Base-by-base conservation (phyloP, 2,329 filamentous ascomycete species). In the Pyrenophora teres region DNA sequence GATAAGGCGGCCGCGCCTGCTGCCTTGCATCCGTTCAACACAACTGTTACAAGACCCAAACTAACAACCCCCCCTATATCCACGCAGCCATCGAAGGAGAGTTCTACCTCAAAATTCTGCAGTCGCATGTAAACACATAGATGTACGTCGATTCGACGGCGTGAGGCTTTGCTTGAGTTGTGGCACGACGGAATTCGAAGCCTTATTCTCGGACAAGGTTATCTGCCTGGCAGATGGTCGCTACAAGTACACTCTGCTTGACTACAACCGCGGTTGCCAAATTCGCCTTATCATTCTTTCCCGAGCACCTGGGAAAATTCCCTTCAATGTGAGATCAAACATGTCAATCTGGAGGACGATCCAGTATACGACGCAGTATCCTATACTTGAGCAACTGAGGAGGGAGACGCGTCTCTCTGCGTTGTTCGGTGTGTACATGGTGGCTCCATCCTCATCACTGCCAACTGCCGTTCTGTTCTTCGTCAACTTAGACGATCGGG, bases 311-410 rank as follows among this genome's bases (percentile, higher is more conserved):
- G 8, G 4, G n/a, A 16, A 2, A 50, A 51, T 31, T 13, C 31
- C 0, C 23, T 54, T 6, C 15, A 27, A 12, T 57, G 51, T 36
- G 40, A 54, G 6, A 54, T 62, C 15, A 23, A 37, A 6, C 50
- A 46, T 13, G 45, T 44, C 13, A 51, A 56, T 33, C 41, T 62
- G 16, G 31, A 41, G 0, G 44, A 59, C 7, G 2, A 45, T 0
- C 57, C 50, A 16, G 15, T 33, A 5, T 63, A 59, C 21, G 52
- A 60, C 21, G 57, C 57, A 15, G 40, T 59, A 4, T 57, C 57
- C 0, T 63, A 60, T 39, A 55, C 52, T 0, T 63, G 59, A 52
- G 59, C 52, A 0, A 48, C 41, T 1, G 36, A 51, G 3, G 2
- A n/a, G 13, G 46, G 54, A 4, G 54, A 57, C 8, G 32, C n/a